Conservation (phyloP, 2,329 filamentous ascomycete species). For the Akanthomyces dipterigenus region DNA sequence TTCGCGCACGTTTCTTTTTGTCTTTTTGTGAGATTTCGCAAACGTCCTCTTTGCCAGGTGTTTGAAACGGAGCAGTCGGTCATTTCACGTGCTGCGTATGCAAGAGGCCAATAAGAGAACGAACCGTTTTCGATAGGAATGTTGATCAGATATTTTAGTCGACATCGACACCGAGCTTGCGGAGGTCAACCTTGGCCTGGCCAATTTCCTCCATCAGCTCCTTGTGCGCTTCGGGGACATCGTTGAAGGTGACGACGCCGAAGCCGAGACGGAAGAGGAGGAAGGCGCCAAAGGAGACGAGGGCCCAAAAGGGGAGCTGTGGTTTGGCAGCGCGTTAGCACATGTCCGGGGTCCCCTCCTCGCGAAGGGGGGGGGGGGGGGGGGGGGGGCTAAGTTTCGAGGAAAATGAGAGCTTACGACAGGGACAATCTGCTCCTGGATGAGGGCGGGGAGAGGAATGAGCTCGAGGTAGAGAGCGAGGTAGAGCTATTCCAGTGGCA, state of each 20-base stretch:
- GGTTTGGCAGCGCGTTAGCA: neutral
- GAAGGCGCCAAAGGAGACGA: constrained; percentile 87
- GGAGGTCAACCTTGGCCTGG: constrained; percentile 66
- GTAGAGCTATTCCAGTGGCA: constrained; percentile 61
- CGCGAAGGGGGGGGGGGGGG: neutral
- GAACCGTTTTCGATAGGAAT: neutral
- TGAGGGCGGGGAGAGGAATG: constrained; percentile 66
- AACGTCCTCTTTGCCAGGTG: neutral
- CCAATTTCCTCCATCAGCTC: constrained; percentile 85
- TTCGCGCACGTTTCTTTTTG: neutral
- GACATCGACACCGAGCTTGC: constrained; percentile 67
- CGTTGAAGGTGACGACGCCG: constrained; percentile 94
- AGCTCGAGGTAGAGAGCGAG: constrained; percentile 78
- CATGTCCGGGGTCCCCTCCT: neutral
- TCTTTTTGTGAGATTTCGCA: neutral
- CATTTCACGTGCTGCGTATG: neutral
- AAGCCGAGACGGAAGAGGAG: constrained; percentile 86
- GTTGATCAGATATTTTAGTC: constrained; percentile 43
- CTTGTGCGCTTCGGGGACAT: constrained; percentile 82
- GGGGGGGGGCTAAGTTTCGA: neutral
- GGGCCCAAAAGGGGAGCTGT: constrained; percentile 85
- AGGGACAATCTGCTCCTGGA: constrained; percentile 82
- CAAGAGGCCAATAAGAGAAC: neutral
- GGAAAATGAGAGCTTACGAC: constrained; percentile 55
- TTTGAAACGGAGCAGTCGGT: neutral